phyloP scores from a whole-genome alignment of 1,284 basidiomycete genomes.

The Apiotrichum gamsii region DNA sequence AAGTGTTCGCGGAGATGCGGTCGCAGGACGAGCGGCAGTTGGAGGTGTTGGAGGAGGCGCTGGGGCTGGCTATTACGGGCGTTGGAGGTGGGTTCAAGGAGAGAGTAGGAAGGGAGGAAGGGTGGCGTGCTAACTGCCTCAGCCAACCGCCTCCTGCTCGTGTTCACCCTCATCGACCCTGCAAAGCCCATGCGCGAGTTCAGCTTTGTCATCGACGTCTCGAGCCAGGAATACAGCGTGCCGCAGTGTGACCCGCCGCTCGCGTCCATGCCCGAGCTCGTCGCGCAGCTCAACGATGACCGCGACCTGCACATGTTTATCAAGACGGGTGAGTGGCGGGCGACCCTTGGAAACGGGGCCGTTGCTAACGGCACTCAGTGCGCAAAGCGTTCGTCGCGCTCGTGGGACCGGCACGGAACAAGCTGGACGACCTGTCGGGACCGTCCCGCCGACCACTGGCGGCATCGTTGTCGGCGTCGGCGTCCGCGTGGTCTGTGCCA shows the following conservation, averaged over 20 bases:
- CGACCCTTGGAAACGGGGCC: background rate
- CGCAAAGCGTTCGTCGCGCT: slow-evolving; percentile 31
- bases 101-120: no score
- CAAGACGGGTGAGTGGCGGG: slow-evolving; percentile 38
- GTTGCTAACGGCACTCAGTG: no score
- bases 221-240: slow-evolving; percentile 55
- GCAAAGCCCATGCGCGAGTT: slow-evolving; percentile 59
- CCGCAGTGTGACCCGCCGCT: slow-evolving; percentile 42
- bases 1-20: slow-evolving; percentile 58
- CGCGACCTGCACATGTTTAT: slow-evolving; percentile 43
- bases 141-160: slow-evolving; percentile 63
- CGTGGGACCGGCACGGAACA: slow-evolving; percentile 12
- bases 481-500: no score
- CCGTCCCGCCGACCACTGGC: slow-evolving; percentile 1
- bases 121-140: slow-evolving; percentile 1
- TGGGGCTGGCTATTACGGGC: slow-evolving; percentile 66
- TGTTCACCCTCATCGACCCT: slow-evolving; percentile 63
- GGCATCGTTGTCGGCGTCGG: background rate
- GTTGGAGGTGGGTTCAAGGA: slow-evolving; percentile 58
- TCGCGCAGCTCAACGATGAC: slow-evolving; percentile 40
- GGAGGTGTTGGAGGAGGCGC: slow-evolving; percentile 54
- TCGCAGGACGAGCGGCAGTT: slow-evolving; percentile 56
- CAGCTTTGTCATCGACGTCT: slow-evolving; percentile 68
- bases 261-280: slow-evolving; percentile 29
- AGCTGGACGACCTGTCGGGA: slow-evolving; percentile 29